Percentiles rank a stretch among this genome's conserved stretches.
Evolutionary conservation across 495 filamentous ascomycete species (phyloP).

Genomic region (Friedmanniomyces endolithicus): DNA sequence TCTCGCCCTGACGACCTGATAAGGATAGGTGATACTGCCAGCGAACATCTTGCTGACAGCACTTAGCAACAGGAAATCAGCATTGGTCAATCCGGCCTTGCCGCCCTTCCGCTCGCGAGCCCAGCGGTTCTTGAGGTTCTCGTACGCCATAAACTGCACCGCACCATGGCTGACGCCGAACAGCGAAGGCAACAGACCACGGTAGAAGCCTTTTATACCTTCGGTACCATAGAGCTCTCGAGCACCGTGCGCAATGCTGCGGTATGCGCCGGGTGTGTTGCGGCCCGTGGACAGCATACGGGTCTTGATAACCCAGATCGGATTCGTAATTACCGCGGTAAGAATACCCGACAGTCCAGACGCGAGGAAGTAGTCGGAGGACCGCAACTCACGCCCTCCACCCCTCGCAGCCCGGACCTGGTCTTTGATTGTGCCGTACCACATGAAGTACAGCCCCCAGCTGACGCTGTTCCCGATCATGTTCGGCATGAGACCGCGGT

Average conservation of each 20-base stretch:
- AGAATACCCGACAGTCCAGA: slow-evolving; percentile 59
- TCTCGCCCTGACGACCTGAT: slow-evolving; percentile 78
- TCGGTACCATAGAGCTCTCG: slow-evolving; percentile 51
- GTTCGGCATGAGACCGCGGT: slow-evolving; percentile 82
- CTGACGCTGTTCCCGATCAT: slow-evolving; percentile 77
- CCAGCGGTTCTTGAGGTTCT: slow-evolving; percentile 60
- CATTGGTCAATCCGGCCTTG: slow-evolving; percentile 44
- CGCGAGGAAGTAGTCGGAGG: slow-evolving; percentile 68
- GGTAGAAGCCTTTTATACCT: slow-evolving; percentile 67
- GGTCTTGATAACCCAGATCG: slow-evolving; percentile 97
- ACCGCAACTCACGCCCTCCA: slow-evolving; percentile 1
- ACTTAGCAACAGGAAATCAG: slow-evolving; percentile 65
- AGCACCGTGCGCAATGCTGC: slow-evolving; percentile 57
- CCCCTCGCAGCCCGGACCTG: slow-evolving; percentile 22
- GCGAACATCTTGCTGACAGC: slow-evolving; percentile 79
- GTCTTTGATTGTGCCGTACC: slow-evolving; percentile 49
- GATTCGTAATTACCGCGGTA: slow-evolving; percentile 78
- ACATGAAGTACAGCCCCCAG: slow-evolving; percentile 86
- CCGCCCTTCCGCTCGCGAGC: slow-evolving; percentile 27
- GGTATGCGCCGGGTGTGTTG: slow-evolving; percentile 63
- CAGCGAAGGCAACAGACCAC: slow-evolving; percentile 67
- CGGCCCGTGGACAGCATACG: slow-evolving; percentile 83
- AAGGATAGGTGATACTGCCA: slow-evolving; percentile 78
- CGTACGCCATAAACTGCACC: slow-evolving; percentile 93
- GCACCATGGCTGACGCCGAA: slow-evolving; percentile 92